phyloP scores from a whole-genome alignment of 2,329 filamentous ascomycete species.

The Botryotinia calthae region DNA sequence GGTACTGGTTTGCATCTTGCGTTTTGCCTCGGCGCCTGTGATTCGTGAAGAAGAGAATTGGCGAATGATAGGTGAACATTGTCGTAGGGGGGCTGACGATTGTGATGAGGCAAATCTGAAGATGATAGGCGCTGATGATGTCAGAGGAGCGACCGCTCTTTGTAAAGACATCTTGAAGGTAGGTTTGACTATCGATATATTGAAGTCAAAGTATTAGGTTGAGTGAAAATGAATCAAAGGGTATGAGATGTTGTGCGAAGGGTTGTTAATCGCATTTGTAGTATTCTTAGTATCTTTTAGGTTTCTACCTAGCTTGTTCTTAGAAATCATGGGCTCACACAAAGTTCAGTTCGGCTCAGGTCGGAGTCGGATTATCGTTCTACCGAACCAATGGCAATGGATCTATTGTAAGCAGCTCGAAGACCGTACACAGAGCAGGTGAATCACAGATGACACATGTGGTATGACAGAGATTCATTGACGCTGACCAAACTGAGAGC shows the following conservation, averaged over 20 bases:
- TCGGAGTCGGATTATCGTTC: slow-evolving; percentile 14
- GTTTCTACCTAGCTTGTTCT: background rate
- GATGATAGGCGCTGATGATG: slow-evolving; percentile 35
- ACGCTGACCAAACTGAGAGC: background rate
- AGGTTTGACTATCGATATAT: background rate
- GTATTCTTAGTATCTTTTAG: background rate
- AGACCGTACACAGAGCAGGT: background rate
- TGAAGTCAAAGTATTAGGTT: background rate
- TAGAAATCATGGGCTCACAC: slow-evolving; percentile 19
- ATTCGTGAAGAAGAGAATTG: slow-evolving; percentile 48
- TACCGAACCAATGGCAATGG: slow-evolving; percentile 6
- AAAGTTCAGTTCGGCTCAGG: slow-evolving; percentile 3
- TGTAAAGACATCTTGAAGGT: slow-evolving; percentile 34
- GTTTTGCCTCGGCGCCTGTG: slow-evolving; percentile 49
- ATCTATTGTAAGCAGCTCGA: slow-evolving; percentile 17
- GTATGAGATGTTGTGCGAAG: background rate
- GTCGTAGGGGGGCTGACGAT: slow-evolving; percentile 39
- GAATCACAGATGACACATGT: background rate
- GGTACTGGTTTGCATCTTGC: slow-evolving; percentile 63
- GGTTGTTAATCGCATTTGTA: slow-evolving; percentile 4
- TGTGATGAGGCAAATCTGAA: slow-evolving; percentile 35
- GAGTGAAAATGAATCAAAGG: background rate
- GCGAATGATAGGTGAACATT: slow-evolving; percentile 43
- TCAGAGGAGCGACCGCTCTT: slow-evolving; percentile 35
- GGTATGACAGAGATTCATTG: background rate